These are phyloP conservation scores for Rutstroemia sydowiana DNA, from an alignment of 2,329 filamentous ascomycete species.

Conservation along the genomic window DNA sequence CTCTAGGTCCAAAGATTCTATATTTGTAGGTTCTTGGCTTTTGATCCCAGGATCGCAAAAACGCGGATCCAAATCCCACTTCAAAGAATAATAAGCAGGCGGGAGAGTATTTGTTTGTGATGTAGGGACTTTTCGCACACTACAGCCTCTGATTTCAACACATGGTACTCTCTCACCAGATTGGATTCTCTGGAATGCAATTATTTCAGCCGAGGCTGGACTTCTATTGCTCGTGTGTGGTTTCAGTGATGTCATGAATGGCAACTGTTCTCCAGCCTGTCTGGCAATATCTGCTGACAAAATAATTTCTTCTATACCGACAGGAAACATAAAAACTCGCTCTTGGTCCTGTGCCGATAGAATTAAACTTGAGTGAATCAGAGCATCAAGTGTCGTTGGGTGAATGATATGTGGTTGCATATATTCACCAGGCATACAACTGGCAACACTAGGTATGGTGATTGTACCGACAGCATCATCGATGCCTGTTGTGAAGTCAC, in stretches of 20 bases:
- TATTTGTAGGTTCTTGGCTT: no score
- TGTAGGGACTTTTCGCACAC: no score
- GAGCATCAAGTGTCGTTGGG: conserved; percentile 44
- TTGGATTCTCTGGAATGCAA: no score
- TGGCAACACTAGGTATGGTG: background rate
- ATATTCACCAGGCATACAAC: conserved; percentile 30
- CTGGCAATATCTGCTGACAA: background rate
- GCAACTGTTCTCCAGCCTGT: background rate
- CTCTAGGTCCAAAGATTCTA: no score
- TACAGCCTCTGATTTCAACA: no score
- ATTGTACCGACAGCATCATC: background rate
- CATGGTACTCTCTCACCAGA: no score
- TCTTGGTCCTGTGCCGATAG: background rate
- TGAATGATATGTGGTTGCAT: conserved; percentile 43
- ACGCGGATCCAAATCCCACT: no score
- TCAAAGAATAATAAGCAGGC: no score
- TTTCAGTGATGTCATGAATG: background rate
- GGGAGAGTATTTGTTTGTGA: no score
- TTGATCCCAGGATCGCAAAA: no score
- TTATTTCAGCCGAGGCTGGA: no score
- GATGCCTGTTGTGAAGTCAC: background rate
- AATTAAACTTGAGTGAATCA: background rate
- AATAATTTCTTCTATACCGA: background rate
- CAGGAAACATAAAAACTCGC: background rate
- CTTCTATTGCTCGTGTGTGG: background rate